Conservation (phyloP, 2,329 filamentous ascomycete genomes). For the Colletotrichum melonis region DNA sequence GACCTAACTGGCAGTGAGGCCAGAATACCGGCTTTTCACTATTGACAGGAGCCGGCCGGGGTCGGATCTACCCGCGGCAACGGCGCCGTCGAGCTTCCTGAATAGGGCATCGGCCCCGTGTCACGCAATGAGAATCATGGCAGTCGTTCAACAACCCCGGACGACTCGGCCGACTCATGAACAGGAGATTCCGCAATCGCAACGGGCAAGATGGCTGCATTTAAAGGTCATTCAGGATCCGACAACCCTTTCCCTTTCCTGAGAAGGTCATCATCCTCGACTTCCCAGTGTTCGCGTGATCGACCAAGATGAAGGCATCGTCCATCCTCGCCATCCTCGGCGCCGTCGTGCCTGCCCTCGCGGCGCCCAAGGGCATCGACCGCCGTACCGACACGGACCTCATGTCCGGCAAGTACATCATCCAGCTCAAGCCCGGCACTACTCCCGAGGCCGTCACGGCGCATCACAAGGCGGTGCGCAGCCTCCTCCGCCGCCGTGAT, state of each 20-base stretch:
- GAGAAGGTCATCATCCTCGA: not conserved
- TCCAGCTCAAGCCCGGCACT: constrained; percentile 55
- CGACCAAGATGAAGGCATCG: constrained; percentile 21
- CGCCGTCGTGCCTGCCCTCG: constrained; percentile 15
- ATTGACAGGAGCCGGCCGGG: constrained; percentile 10
- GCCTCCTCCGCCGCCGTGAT: constrained; percentile 46
- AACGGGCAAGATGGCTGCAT: not conserved
- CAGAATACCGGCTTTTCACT: not conserved
- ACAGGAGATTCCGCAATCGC: constrained; percentile 16
- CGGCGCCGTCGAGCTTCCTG: constrained; percentile 25
- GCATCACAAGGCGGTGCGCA: constrained; percentile 44
- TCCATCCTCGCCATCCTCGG: constrained; percentile 13
- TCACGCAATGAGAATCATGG: constrained; percentile 17
- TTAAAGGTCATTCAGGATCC: not conserved
- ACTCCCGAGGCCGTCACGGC: constrained; percentile 39
- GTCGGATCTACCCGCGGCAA: constrained; percentile 28
- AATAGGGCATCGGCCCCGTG: constrained; percentile 23
- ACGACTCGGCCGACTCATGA: not conserved
- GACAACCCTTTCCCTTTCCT: not conserved
- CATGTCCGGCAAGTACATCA: constrained; percentile 56
- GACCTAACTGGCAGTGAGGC: not conserved
- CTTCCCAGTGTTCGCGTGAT: not conserved
- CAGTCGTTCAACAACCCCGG: not conserved
- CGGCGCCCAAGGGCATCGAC: constrained; percentile 13
- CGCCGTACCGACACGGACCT: constrained; percentile 31